Percentiles rank a stretch among this genome's conserved stretches.
phyloP scores from a whole-genome alignment of 2,329 filamentous ascomycete genomes.

The Botrytis hyacinthi region DNA sequence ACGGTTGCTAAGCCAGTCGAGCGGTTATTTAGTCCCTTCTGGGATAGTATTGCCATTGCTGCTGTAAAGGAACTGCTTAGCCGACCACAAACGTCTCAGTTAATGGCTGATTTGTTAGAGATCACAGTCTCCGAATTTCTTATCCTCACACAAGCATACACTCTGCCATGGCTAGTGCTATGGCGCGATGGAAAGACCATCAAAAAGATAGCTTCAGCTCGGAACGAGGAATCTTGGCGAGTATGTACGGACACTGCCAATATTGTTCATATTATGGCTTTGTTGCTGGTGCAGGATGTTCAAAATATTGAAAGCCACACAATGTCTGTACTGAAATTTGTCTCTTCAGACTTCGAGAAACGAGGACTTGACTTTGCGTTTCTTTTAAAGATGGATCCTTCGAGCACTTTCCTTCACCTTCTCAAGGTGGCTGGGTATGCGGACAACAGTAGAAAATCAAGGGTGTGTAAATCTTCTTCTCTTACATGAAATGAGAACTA shows the following conservation, averaged over 20 bases:
- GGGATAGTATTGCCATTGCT: slow-evolving; percentile 78
- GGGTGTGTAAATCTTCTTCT: slow-evolving; percentile 48
- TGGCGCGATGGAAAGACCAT: slow-evolving; percentile 76
- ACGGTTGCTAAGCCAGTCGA: slow-evolving; percentile 62
- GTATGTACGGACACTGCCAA: slow-evolving; percentile 57
- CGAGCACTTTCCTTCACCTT: slow-evolving; percentile 74
- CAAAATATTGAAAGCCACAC: slow-evolving; percentile 61
- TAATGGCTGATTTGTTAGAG: slow-evolving; percentile 77
- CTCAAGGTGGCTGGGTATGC: slow-evolving; percentile 75
- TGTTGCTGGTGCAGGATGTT: slow-evolving; percentile 57
- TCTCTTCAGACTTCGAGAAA: slow-evolving; percentile 68
- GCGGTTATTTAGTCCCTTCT: slow-evolving; percentile 80
- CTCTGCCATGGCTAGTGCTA: slow-evolving; percentile 82
- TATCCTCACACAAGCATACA: slow-evolving; percentile 72
- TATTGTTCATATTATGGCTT: slow-evolving; percentile 55
- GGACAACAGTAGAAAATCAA: slow-evolving; percentile 52
- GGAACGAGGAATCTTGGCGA: slow-evolving; percentile 61
- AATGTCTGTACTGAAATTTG: slow-evolving; percentile 64
- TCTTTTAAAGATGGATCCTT: slow-evolving; percentile 71
- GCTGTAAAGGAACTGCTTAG: slow-evolving; percentile 78
- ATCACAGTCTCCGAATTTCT: slow-evolving; percentile 74
- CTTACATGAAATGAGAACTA: not conserved
- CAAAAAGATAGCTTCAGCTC: slow-evolving; percentile 74
- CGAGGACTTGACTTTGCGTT: slow-evolving; percentile 54
- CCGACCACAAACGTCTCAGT: slow-evolving; percentile 77